Evolutionary conservation across 1,284 basidiomycete species (phyloP), one percentile per base, ranked within the genome.

Genomic region (Malassezia arunalokei): DNA sequence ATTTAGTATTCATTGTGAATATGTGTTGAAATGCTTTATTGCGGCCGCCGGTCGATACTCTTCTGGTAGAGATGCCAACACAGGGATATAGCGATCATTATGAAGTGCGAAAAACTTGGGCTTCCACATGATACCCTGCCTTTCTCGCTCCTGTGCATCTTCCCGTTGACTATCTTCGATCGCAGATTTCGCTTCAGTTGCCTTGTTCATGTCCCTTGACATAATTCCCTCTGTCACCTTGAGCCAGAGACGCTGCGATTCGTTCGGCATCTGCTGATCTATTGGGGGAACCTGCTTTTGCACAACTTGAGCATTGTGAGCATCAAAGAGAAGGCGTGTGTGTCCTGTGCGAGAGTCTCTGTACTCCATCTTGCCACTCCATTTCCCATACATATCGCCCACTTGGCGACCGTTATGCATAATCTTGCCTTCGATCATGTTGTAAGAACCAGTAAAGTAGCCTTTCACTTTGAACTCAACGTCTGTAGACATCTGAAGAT

Each of bases 381-480:
- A 99, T 71, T 85, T 83, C 27, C 92, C 92, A 6, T 80, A 80
- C 24, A 99, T 77, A 66, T 96, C 90, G 8, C 91, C 92, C 14
- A 86, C 77, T 2, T 88, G 83, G n/a, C 74, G 75, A 38, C 75
- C 73, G n/a, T 78, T 77, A 54, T 78, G 79, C n/a, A 83, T 83
- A 60, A 96, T 80, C 59, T 83, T 82, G 30, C 91, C 94, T 5
- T 80, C 75, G 54, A 99, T 83, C 24, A 84, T 82, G 71, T 99
- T 98, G 77, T 98, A 96, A 27, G 85, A 86, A 14, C 92, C 92
- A 1, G 87, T 90, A 74, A 95, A 95, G 80, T 92, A 98, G 24
- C 92, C 92, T 47, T 95, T 96, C 24, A 89, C 94, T 79, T 96
- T 98, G 79, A 98, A 99, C 64, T 95, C 90, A 38, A 98, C 77